Base-by-base conservation (phyloP, 1,284 basidiomycete species). In the Cutaneotrichosporon cavernicola region DNA sequence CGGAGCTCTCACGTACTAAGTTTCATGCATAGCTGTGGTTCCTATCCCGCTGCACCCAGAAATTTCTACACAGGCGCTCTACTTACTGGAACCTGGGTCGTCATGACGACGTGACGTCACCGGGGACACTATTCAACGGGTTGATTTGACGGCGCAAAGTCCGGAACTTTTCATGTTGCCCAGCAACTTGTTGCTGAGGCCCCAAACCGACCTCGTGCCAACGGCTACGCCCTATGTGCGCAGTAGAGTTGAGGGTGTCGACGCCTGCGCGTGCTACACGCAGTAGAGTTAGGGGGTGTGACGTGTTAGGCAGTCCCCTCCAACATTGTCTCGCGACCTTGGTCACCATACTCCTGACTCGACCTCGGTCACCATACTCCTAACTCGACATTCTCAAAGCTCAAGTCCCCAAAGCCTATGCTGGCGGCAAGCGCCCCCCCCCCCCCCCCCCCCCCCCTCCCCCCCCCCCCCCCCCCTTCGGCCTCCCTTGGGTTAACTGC, bases 11-110 rank as follows among this genome's bases (percentile, higher is more conserved):
- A 18, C 32, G 18, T 34, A 38, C 55, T 18, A 56, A 56, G 55
- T 36, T 36, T 56, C 55, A 56, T 56, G 55, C 55, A 56, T 56
- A 56, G 55, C 34, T 14, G 4, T n/a, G 18, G 55, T 56, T 56
- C 55, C 55, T 56, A 56, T 56, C 55, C 34, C 22, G 55, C n/a
- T 13, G 3, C n/a, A 30, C 30, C 51, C 51, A 53, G 51, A 53
- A 53, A 50, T 11, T 50, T 26, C 22, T 16, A 30, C 11, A 13
- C 34, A 13, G 34, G 34, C 34, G 34, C 34, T 36, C 11, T 26
- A 3, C 26, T 2, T 26, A 26, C 26, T 36, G 34, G 34, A 36
- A 36, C 34, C 34, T 21, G n/a, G 5, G 49, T 50, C 14, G 49
- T 50, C 49, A 53, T 53, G 51, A 34, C 51, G 18, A 53, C 51